A percentile compares a stretch with the other conserved stretches of the same genome.
Evolutionary conservation across 73 alveolate species (phyloP).

Genomic region (Blepharisma stoltei): DNA sequence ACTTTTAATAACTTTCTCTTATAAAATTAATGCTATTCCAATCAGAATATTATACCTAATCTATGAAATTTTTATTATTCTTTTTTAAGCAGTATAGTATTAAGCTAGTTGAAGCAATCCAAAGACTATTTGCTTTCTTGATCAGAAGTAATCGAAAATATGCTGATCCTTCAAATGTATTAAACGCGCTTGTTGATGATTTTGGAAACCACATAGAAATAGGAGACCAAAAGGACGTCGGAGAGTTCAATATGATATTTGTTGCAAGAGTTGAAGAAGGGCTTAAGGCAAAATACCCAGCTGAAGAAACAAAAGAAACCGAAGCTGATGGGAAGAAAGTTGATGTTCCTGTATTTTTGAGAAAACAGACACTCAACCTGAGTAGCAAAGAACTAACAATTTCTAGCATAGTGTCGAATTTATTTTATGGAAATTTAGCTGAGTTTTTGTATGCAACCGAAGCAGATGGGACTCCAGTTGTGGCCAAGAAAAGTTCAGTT

Average conservation of each 20-base stretch:
- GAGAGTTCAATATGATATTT: constrained; percentile 74
- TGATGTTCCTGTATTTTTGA: not conserved
- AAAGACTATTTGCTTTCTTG: constrained; percentile 51
- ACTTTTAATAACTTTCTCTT: too few species aligned
- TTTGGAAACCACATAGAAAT: constrained; percentile 61
- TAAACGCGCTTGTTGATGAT: constrained; percentile 67
- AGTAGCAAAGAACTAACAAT: not conserved
- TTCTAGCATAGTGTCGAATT: not conserved
- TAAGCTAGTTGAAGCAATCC: constrained; percentile 45
- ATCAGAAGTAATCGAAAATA: constrained; percentile 64
- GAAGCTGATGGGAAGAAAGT: not conserved
- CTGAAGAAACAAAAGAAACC: not conserved
- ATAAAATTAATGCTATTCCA: too few species aligned
- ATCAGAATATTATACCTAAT: too few species aligned
- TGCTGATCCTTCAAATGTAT: constrained; percentile 69
- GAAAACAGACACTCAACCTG: not conserved
- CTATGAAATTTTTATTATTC: too few species aligned
- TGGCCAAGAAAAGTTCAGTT: not conserved
- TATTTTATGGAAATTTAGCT: not conserved
- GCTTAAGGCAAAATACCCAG: not conserved
- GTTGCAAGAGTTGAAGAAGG: constrained; percentile 81
- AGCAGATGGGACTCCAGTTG: not conserved
- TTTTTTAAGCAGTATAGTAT: constrained; percentile 34
- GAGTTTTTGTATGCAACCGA: constrained; percentile 40
- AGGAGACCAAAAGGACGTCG: constrained; percentile 87